Conservation (phyloP, 768 basidiomycete species). For the Mycena galericulata region DNA sequence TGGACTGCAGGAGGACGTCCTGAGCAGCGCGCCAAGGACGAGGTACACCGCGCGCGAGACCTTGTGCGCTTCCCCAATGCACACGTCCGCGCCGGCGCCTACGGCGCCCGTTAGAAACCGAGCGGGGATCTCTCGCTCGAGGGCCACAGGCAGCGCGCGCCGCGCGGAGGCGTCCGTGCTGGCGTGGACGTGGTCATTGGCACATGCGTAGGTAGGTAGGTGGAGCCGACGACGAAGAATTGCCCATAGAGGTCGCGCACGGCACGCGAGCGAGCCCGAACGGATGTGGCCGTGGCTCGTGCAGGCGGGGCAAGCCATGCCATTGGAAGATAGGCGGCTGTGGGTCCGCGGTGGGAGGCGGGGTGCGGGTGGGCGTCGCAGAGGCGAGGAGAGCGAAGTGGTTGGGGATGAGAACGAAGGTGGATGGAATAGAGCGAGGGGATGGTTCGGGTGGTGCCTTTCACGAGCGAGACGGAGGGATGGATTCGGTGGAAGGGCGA, state of each 20-base stretch:
- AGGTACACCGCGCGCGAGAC: constrained; percentile 78
- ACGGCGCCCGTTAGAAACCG: constrained; percentile 66
- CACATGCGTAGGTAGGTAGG: constrained; percentile 82
- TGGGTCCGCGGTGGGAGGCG: constrained; percentile 85
- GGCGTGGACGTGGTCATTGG: constrained; percentile 73
- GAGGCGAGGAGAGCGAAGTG: constrained; percentile 85
- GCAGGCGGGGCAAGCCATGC: constrained; percentile 80
- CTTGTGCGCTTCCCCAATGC: constrained; percentile 84
- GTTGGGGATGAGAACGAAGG: constrained; percentile 84
- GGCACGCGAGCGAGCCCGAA: constrained; percentile 79
- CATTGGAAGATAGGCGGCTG: constrained; percentile 86
- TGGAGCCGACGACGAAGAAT: constrained; percentile 88
- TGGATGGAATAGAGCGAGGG: constrained; percentile 81
- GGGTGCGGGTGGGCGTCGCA: constrained; percentile 69
- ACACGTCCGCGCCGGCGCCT: constrained; percentile 71
- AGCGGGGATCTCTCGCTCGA: constrained; percentile 83
- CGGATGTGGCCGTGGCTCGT: constrained; percentile 78
- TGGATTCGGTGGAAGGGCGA: constrained; percentile 56
- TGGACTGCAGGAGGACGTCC: constrained; percentile 69
- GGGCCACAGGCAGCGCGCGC: constrained; percentile 72
- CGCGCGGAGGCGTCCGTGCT: constrained; percentile 81
- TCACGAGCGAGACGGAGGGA: constrained; percentile 37
- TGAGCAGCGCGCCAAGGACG: constrained; percentile 70
- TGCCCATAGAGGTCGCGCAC: constrained; percentile 84
- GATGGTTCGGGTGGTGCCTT: constrained; percentile 54